phyloP scores from a whole-genome alignment of 192 early-diverging fungal genomes.

The Coemansia sp. region DNA sequence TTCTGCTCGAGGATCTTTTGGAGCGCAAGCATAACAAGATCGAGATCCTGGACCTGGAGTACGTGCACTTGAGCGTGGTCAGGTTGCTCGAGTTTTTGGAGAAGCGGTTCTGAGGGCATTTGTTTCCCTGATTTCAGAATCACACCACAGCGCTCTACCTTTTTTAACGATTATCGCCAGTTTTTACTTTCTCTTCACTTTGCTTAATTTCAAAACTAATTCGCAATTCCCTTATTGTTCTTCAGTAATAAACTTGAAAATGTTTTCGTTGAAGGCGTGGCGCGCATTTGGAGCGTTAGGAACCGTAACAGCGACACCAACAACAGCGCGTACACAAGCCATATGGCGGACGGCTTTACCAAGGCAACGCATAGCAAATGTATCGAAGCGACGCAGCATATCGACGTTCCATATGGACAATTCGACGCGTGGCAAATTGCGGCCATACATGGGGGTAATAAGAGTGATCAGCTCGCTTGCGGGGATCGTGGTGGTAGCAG shows the following conservation, averaged over 20 bases:
- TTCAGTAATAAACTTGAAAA: slow-evolving; percentile 7
- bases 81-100: slow-evolving; percentile 79
- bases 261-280: slow-evolving; percentile 5
- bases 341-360: not conserved
- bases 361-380: not conserved
- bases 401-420: slow-evolving; percentile 49
- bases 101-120: slow-evolving; percentile 65
- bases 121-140: not conserved
- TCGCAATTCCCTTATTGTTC: slow-evolving; percentile 1
- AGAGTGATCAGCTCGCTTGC: slow-evolving; percentile 28
- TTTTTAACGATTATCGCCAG: not conserved
- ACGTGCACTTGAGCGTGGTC: slow-evolving; percentile 86
- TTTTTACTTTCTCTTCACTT: not conserved
- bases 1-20: slow-evolving; percentile 81
- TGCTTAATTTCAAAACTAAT: too few species aligned
- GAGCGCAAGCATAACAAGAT: slow-evolving; percentile 92
- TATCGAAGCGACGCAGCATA: slow-evolving; percentile 1
- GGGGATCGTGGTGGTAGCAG: slow-evolving; percentile 13
- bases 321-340: not conserved
- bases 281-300: not conserved
- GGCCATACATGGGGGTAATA: slow-evolving; percentile 32
- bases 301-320: too few species aligned
- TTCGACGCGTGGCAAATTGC: slow-evolving; percentile 23
- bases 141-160: too few species aligned
- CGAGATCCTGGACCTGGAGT: slow-evolving; percentile 85